These are phyloP conservation scores for Chaetomiaceae sp. DNA, from an alignment of 2,329 filamentous ascomycete species.

Conservation along the genomic window DNA sequence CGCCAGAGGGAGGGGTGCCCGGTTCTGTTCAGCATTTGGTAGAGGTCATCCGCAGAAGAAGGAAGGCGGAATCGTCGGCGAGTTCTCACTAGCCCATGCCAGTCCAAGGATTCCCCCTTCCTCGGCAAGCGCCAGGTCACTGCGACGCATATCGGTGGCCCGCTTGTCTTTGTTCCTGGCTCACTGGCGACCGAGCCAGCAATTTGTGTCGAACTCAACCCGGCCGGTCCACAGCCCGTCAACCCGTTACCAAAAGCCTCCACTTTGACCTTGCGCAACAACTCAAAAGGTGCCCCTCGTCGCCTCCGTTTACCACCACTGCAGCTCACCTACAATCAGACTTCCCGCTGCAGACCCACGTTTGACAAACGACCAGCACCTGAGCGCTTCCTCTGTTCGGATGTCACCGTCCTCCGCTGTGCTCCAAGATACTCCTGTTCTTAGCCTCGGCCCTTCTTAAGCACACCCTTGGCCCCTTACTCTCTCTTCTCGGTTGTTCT, in stretches of 20 bases:
- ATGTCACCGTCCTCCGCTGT: slow-evolving; percentile 1
- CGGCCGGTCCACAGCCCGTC: slow-evolving; percentile 10
- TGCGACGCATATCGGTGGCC: slow-evolving; percentile 17
- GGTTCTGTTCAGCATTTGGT: not conserved
- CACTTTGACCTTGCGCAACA: slow-evolving; percentile 11
- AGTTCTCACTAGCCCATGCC: slow-evolving; percentile 17
- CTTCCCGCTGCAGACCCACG: slow-evolving; percentile 21
- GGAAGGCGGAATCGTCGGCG: not conserved
- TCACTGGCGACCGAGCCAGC: slow-evolving; percentile 13
- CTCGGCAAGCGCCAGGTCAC: slow-evolving; percentile 19
- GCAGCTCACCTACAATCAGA: slow-evolving; percentile 21
- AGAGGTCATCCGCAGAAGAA: slow-evolving; percentile 2
- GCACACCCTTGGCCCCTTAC: slow-evolving; percentile 7
- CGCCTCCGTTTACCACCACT: slow-evolving; percentile 18
- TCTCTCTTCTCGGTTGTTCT: slow-evolving; percentile 3
- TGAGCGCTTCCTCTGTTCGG: slow-evolving; percentile 12
- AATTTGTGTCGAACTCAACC: slow-evolving; percentile 9
- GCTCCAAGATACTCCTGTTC: slow-evolving; percentile 3
- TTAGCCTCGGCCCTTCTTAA: slow-evolving; percentile 11
- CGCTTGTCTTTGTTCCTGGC: slow-evolving; percentile 14
- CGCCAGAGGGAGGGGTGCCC: not conserved
- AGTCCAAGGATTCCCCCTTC: slow-evolving; percentile 12
- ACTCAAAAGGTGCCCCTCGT: slow-evolving; percentile 19
- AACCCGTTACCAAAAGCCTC: slow-evolving; percentile 13
- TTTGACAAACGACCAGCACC: slow-evolving; percentile 23